Evolutionary conservation across 2,329 filamentous ascomycete species (phyloP), one percentile per base, ranked within the genome.

Genomic region (Xylaria multiplex): DNA sequence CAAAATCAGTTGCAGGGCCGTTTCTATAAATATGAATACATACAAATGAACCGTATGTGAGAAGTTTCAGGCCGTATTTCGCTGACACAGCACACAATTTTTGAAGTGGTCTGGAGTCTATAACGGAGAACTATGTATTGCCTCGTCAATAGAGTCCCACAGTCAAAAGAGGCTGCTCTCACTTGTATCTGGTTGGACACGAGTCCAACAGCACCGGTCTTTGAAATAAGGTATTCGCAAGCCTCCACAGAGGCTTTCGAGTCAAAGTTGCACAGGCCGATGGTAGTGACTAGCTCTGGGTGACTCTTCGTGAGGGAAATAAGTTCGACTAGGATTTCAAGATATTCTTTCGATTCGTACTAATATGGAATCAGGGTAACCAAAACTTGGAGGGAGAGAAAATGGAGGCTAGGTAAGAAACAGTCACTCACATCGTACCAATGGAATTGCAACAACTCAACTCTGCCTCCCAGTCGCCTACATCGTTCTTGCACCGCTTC

Each of bases 251-350:
- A 75, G 43, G 72, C 64, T 27, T 27, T 27, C 2, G 77, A 71
- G 55, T 79, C 77, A 59, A 79, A 79, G 65, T 79, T 79, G 66
- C 77, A 78, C 9, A 78, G 69, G 1, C 77, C 77, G n/a, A 79
- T 71, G 0, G 75, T 50, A n/a, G 72, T 67, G 9, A 78, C 71
- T 0, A 77, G 68, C 9, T 76, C 71, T 1, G 76, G 75, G 32
- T 74, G 71, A 0, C 68, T 69, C 37, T 65, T 72, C 22, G 71
- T 74, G 35, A 75, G 71, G 0, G 60, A 66, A 37, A 78, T 69
- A 7, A 80, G 72, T 42, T 78, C 73, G 0, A 70, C 69, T 2
- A 80, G 67, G 27, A 79, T 71, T 2, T 77, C 73, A 35, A 80
- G 74, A 50, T 79, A 80, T 30, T 75, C 75, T 58, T 76, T 77